A percentile compares a stretch with the other conserved stretches of the same genome.
phyloP scores from a whole-genome alignment of 2,329 filamentous ascomycete species.

The Nemania serpens region DNA sequence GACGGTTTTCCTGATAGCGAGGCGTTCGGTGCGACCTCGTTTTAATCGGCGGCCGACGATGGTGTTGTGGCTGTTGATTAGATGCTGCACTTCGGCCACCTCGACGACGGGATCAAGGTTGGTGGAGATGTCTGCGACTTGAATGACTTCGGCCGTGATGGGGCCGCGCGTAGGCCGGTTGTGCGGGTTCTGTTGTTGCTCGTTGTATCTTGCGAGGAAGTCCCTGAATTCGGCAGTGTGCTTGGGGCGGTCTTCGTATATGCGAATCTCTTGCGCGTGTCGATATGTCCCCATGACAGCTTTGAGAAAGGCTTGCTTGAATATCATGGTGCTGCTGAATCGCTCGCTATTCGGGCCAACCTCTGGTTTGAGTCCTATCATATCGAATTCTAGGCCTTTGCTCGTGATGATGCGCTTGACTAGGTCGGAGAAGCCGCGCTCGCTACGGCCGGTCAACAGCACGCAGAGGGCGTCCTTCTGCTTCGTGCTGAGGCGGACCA shows the following conservation, averaged over 20 bases:
- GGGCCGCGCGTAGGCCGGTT: conserved; percentile 62
- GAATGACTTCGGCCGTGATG: conserved; percentile 79
- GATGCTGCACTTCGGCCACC: conserved; percentile 67
- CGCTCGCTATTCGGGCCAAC: conserved; percentile 79
- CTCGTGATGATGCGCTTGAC: conserved; percentile 80
- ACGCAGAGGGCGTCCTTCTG: conserved; percentile 86
- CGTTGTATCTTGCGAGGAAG: conserved; percentile 81
- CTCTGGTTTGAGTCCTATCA: conserved; percentile 84
- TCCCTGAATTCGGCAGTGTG: conserved; percentile 82
- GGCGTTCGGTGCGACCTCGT: conserved; percentile 47
- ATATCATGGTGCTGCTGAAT: conserved; percentile 83
- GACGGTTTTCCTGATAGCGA: conserved; percentile 83
- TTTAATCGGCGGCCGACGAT: conserved; percentile 50
- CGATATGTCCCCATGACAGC: conserved; percentile 85
- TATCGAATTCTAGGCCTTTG: conserved; percentile 83
- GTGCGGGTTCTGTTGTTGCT: conserved; percentile 51
- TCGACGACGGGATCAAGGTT: conserved; percentile 45
- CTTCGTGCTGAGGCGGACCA: conserved; percentile 79
- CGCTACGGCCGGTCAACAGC: conserved; percentile 83
- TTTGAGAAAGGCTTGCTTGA: conserved; percentile 86
- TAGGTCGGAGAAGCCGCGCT: conserved; percentile 75
- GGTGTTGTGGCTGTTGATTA: conserved; percentile 86
- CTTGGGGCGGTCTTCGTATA: conserved; percentile 69
- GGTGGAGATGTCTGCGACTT: conserved; percentile 77
- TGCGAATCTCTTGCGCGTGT: conserved; percentile 78